These are phyloP conservation scores for Emericellopsis terricola DNA, from an alignment of 495 filamentous ascomycete genomes.

Conservation along the genomic window DNA sequence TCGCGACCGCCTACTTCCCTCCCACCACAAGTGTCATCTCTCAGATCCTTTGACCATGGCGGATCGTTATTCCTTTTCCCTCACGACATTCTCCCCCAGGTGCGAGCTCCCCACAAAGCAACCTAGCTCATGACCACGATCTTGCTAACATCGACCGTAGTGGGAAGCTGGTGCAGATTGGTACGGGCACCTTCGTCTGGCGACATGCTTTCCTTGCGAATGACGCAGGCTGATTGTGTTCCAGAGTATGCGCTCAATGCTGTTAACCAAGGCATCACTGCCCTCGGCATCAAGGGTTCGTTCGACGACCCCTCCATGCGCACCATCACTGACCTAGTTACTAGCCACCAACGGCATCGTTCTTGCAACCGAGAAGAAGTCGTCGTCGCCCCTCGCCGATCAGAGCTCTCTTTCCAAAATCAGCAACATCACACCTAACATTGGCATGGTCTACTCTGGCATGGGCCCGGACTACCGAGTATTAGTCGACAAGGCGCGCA, in stretches of 20 bases:
- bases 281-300: slow-evolving; percentile 91
- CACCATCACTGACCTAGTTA: neutral
- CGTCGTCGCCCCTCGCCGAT: slow-evolving; percentile 87
- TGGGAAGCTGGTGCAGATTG: slow-evolving; percentile 83
- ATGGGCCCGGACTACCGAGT: slow-evolving; percentile 99
- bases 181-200: slow-evolving; percentile 21
- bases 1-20: neutral
- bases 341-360: slow-evolving; percentile 96
- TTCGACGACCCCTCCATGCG: neutral
- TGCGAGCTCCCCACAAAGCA: slow-evolving; percentile 27
- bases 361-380: slow-evolving; percentile 98
- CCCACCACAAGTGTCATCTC: neutral
- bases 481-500: slow-evolving; percentile 90
- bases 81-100: slow-evolving; percentile 99
- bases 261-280: slow-evolving; percentile 97
- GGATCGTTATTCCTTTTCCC: slow-evolving; percentile 97
- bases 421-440: slow-evolving; percentile 93
- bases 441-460: slow-evolving; percentile 98
- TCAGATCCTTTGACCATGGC: slow-evolving; percentile 43
- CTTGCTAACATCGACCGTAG: slow-evolving; percentile 38
- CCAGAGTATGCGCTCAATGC: slow-evolving; percentile 97
- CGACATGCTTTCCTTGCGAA: too few species aligned
- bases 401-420: slow-evolving; percentile 91
- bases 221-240: too few species aligned
- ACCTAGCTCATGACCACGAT: slow-evolving; percentile 4